These are phyloP conservation scores for Metarhizium humberi DNA, from an alignment of 2,329 filamentous ascomycete species.

Conservation along the genomic window DNA sequence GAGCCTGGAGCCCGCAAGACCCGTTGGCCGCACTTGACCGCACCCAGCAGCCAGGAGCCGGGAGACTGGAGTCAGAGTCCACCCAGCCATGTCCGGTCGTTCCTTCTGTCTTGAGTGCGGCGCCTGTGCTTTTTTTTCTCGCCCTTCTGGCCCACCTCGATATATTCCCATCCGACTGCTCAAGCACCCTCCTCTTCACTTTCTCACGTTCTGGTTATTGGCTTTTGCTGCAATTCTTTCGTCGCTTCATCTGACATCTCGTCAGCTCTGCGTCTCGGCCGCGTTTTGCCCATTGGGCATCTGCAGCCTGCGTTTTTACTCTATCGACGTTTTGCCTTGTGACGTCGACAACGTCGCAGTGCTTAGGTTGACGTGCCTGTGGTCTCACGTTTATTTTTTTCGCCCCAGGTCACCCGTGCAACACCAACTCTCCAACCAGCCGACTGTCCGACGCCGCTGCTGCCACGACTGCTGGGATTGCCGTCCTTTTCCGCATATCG, in stretches of 20 bases:
- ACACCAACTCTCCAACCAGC: background rate
- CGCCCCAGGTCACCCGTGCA: background rate
- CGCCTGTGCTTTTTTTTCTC: constrained; percentile 1
- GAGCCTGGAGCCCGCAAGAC: too few relatives aligned
- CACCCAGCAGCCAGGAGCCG: too few relatives aligned
- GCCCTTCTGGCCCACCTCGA: constrained; percentile 6
- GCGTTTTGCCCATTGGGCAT: constrained; percentile 4
- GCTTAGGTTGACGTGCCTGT: background rate
- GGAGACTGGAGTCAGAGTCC: background rate
- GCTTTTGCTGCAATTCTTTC: background rate
- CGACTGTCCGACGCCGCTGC: background rate
- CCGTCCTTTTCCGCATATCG: constrained; percentile 5
- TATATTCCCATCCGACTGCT: constrained; percentile 6
- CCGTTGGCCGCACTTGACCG: too few relatives aligned
- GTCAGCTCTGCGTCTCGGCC: background rate
- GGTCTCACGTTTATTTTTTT: constrained; percentile 4
- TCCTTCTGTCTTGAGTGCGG: background rate
- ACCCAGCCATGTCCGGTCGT: constrained; percentile 3
- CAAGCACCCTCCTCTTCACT: constrained; percentile 1
- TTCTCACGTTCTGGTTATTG: constrained; percentile 1
- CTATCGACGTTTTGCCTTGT: background rate
- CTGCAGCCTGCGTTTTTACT: background rate
- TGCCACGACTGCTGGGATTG: background rate
- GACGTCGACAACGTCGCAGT: constrained; percentile 5
- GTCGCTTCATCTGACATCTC: background rate